Base-by-base conservation (phyloP, 495 filamentous ascomycete species). In the Cercophora newfieldiana region DNA sequence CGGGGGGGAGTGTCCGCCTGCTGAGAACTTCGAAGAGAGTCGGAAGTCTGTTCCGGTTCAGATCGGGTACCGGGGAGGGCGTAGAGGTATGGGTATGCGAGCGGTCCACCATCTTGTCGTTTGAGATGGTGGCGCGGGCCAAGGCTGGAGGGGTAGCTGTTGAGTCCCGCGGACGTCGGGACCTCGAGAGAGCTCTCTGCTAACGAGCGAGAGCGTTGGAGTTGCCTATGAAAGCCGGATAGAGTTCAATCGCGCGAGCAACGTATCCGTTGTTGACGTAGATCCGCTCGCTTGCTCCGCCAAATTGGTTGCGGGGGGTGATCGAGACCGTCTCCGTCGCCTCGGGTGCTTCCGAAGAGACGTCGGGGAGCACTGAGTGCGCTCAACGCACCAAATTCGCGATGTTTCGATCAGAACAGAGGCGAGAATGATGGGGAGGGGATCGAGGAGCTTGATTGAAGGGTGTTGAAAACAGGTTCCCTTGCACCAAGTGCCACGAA, bases 11-110 rank as follows among this genome's bases (percentile, higher is more conserved):
- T 2, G 95, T 99, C 51, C 91, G 87, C 59, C 96, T 87, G 70
- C 92, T 96, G 44, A 99, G 83, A 44, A 98, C 95, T 75, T 99
- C 95, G 74, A 95, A 96, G 47, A 98, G 88, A 0, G 91, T 97
- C 19, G 95, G 95, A 12, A 99, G 85, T 44, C 95, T 87, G 73
- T 96, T 95, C 59, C 95, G 88, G 61, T 74, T 74, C 30, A 81
- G 65, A 64, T 87, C 83, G 28, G 83, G 83, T 55, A 77, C 67
- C 25, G 78, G 77, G 25, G 80, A 77, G 21, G 78, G 71, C n/a
- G 72, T 71, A 25, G 70, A 67, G 30, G 72, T 68, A 59, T 61
- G 59, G 37, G 72, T 68, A 59, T 61, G 44, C 14, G 71, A 55
- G 12, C 68, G 61, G 48, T 81, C 77, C 47, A 70, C 74, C 80